Conservation (phyloP, 2,329 filamentous ascomycete genomes). For the Alternaria gaisen region DNA sequence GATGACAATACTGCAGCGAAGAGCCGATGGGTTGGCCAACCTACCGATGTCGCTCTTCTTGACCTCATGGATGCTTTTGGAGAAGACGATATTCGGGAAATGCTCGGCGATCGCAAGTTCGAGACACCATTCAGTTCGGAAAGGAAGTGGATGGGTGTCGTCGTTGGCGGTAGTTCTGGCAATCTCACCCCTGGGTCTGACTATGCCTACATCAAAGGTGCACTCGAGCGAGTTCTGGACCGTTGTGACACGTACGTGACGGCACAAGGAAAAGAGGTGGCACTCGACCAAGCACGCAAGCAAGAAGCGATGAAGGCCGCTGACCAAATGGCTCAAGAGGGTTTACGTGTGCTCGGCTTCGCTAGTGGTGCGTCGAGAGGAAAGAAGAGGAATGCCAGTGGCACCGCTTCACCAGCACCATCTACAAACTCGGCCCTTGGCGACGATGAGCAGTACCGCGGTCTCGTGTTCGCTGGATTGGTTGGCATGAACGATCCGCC, state of each 20-base stretch:
- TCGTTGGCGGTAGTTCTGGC: conserved; percentile 65
- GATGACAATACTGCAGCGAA: conserved; percentile 69
- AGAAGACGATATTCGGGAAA: conserved; percentile 89
- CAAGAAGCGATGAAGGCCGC: conserved; percentile 81
- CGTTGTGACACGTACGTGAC: conserved; percentile 92
- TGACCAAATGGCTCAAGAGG: conserved; percentile 86
- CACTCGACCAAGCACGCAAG: conserved; percentile 78
- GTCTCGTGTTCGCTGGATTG: conserved; percentile 87
- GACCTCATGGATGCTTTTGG: conserved; percentile 90
- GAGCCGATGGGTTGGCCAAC: conserved; percentile 95
- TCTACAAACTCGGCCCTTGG: conserved; percentile 42
- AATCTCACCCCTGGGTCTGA: conserved; percentile 70
- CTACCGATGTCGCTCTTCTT: conserved; percentile 96
- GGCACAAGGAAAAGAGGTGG: conserved; percentile 83
- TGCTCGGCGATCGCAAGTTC: conserved; percentile 79
- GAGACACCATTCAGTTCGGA: conserved; percentile 98
- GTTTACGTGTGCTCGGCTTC: conserved; percentile 89
- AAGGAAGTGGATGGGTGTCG: conserved; percentile 98
- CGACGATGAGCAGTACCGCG: conserved; percentile 79
- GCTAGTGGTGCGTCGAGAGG: conserved; percentile 75
- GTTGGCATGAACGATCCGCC: conserved; percentile 98
- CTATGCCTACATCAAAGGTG: conserved; percentile 94
- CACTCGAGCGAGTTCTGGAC: conserved; percentile 84
- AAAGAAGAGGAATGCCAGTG: conserved; percentile 41
- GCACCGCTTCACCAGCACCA: conserved; percentile 40